phyloP scores from a whole-genome alignment of 75 land plant genomes.

The Cryptomeria japonica region DNA sequence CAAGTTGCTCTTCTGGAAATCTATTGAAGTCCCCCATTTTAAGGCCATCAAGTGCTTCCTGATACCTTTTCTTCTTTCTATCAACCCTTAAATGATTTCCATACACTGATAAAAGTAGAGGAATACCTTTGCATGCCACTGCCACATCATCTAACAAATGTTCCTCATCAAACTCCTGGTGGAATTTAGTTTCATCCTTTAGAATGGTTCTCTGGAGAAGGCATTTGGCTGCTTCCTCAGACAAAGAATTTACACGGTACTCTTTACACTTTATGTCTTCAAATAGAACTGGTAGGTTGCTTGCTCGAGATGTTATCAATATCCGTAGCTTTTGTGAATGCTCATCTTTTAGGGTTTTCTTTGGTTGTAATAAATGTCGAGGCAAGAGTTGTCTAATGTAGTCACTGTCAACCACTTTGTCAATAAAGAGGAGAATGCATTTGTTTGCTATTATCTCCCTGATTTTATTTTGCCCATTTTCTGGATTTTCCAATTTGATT shows the following conservation, averaged over 20 bases:
- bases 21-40: no score
- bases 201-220: neutral
- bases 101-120: no score
- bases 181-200: neutral
- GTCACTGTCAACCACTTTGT: neutral
- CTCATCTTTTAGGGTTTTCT: no score
- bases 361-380: neutral
- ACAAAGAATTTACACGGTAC: neutral
- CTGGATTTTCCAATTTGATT: neutral
- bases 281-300: neutral
- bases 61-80: no score
- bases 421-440: neutral
- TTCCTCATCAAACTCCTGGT: neutral
- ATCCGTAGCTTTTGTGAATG: neutral
- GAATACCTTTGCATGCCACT: neutral
- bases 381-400: neutral
- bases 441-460: neutral
- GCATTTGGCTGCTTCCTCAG: neutral
- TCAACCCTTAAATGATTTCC: no score
- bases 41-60: no score
- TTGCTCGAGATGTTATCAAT: neutral
- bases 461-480: neutral
- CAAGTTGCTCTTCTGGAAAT: no score
- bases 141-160: neutral
- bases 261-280: neutral